A percentile compares a stretch with the other conserved stretches of the same genome.
Evolutionary conservation across 164 flowering plant genomes (phyloP).

Genomic region (Sedum album): DNA sequence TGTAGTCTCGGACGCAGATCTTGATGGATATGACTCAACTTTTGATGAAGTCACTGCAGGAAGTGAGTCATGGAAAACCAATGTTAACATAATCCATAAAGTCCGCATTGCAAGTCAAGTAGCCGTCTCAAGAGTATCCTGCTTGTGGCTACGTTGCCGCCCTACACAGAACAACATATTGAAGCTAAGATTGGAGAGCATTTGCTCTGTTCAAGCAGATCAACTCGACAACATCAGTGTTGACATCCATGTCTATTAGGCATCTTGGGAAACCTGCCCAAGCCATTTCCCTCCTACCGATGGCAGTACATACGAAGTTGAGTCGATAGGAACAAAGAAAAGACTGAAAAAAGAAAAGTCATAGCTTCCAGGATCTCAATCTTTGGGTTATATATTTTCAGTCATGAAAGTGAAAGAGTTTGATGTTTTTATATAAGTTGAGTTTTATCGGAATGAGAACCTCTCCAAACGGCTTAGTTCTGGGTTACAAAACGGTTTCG

Average conservation of each 20-base stretch:
- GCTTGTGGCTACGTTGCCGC: slow-evolving; percentile 47
- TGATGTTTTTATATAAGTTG: neutral
- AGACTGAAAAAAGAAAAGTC: neutral
- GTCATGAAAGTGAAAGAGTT: neutral
- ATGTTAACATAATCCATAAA: slow-evolving; percentile 43
- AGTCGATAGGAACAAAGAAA: neutral
- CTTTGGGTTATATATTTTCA: neutral
- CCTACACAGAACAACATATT: slow-evolving; percentile 19
- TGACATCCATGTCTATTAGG: slow-evolving; percentile 54
- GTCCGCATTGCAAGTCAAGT: slow-evolving; percentile 59
- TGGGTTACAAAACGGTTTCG: no score
- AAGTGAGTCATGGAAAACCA: slow-evolving; percentile 43
- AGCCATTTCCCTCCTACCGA: neutral
- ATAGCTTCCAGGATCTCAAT: neutral
- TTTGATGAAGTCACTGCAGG: slow-evolving; percentile 21
- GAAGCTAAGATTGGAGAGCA: slow-evolving; percentile 22
- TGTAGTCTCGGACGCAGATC: slow-evolving; percentile 60
- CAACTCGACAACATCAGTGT: slow-evolving; percentile 41
- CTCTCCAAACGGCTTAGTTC: no score
- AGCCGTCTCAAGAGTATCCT: slow-evolving; percentile 58
- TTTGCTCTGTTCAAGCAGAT: slow-evolving; percentile 36
- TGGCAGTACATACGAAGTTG: neutral
- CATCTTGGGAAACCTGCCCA: neutral
- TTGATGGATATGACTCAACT: slow-evolving; percentile 54
- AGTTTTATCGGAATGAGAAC: neutral